phyloP scores from a whole-genome alignment of 345 rosid species.

The Trapa incisa region DNA sequence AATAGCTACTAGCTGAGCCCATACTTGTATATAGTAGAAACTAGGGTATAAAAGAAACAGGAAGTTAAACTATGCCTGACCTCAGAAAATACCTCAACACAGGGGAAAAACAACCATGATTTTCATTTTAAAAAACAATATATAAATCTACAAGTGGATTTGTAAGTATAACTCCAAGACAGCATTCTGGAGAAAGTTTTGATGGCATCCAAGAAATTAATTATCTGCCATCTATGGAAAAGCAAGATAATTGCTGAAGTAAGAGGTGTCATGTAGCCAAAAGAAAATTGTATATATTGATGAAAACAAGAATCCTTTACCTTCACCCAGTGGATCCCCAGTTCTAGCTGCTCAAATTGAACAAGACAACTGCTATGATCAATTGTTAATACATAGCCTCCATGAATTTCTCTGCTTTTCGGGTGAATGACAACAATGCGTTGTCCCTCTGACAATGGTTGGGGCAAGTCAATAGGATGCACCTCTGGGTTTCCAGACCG shows the following conservation, averaged over 20 bases:
- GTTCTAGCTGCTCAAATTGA: slow-evolving; percentile 66
- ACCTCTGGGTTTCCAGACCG: slow-evolving; percentile 69
- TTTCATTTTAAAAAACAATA: neutral
- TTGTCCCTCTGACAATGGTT: slow-evolving; percentile 81
- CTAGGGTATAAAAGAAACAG: neutral
- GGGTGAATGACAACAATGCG: slow-evolving; percentile 79
- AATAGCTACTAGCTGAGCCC: neutral
- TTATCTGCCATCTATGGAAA: neutral
- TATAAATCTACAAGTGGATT: neutral
- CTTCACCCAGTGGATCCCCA: slow-evolving; percentile 82
- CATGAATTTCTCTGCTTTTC: slow-evolving; percentile 68
- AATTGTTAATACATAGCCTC: slow-evolving; percentile 79
- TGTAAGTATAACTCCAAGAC: neutral
- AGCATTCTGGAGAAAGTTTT: neutral
- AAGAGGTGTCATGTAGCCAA: neutral
- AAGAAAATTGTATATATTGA: neutral
- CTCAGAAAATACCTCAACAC: neutral
- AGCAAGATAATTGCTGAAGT: neutral
- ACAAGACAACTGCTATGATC: slow-evolving; percentile 69
- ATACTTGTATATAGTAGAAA: neutral
- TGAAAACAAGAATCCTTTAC: slow-evolving; percentile 22
- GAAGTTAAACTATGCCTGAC: neutral
- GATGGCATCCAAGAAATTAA: neutral
- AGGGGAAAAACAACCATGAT: neutral
- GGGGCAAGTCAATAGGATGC: slow-evolving; percentile 81